Evolutionary conservation across 805 yeast species (phyloP), one percentile per base, ranked within the genome.

Genomic region (Priceomyces medius): DNA sequence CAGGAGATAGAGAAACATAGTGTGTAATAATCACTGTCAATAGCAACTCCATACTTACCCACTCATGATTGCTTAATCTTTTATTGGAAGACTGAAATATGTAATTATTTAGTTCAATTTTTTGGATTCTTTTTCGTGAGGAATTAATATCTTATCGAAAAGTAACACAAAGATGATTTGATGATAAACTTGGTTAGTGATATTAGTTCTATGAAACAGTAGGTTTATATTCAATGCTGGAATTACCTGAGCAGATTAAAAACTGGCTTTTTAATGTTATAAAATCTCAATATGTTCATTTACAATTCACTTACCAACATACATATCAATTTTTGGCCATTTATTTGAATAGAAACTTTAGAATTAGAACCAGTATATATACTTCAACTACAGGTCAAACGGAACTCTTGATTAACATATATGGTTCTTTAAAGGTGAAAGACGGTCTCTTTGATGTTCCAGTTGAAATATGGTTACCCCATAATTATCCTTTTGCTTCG

Each of bases 381-480:
- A 68, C 72, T 3, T 60, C 85, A 2, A 63, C 73, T 39, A 73
- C 65, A 1, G 97, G 97, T 1, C 57, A 56, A 9, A 68, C 84
- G 1, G 69, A 74, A 16, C 68, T 88, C 14, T 64, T 88, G 37
- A 64, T 89, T 8, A 80, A 81, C 45, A 46, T 90, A 2, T 74
- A 74, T 49, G 96, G 96, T 0, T 63, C 73, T 0, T 49, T 83
- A 3, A 73, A 74, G 2, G 40, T 55, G 1, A 56, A 48, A 3
- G 57, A 62, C 9, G 51, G 50, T 0, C 35, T 47, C 7, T 38
- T 41, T 3, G 39, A 42, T 3, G 59, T 62, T 10, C 90, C 89
- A 0, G 53, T 88, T 9, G 80, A 80, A 40, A 59, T 89, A 3
- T 88, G 96, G 95, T 54, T 90, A 4, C 95, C 96, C 0, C 71